Conservation (phyloP, 2,329 filamentous ascomycete genomes). For the Beauveria rudraprayagi region DNA sequence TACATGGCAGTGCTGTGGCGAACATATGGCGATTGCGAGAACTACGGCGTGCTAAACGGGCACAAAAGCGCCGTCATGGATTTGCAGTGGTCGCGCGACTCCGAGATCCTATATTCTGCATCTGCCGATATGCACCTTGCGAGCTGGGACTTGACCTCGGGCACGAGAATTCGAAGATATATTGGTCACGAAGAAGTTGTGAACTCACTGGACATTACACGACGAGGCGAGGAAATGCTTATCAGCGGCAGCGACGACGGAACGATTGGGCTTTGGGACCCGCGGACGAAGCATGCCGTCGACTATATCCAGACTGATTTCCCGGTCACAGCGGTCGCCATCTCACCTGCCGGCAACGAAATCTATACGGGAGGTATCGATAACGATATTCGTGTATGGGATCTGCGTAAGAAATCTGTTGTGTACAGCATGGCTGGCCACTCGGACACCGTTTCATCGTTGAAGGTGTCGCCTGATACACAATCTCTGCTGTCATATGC, state of each 20-base stretch:
- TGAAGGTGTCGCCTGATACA: constrained; percentile 86
- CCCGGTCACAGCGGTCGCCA: constrained; percentile 80
- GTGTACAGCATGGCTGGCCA: constrained; percentile 86
- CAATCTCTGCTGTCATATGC: constrained; percentile 85
- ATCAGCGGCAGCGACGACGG: constrained; percentile 92
- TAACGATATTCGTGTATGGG: constrained; percentile 96
- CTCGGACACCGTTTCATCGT: constrained; percentile 82
- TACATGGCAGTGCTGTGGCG: constrained; percentile 71
- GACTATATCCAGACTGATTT: constrained; percentile 88
- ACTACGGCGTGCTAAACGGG: constrained; percentile 81
- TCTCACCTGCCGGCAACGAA: constrained; percentile 93
- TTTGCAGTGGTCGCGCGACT: constrained; percentile 94
- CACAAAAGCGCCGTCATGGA: constrained; percentile 89
- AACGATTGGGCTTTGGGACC: constrained; percentile 92
- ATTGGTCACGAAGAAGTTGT: constrained; percentile 93
- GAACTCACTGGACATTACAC: constrained; percentile 82
- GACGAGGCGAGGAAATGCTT: constrained; percentile 81
- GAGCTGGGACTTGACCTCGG: constrained; percentile 90
- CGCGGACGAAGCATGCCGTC: constrained; percentile 77
- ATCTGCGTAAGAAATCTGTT: constrained; percentile 82
- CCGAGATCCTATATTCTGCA: constrained; percentile 80
- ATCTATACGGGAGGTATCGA: constrained; percentile 92
- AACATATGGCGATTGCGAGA: constrained; percentile 86
- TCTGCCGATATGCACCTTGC: constrained; percentile 90
- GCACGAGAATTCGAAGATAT: constrained; percentile 85